phyloP scores from a whole-genome alignment of 352 stramenopile genomes.

The Phytophthora brassicae region DNA sequence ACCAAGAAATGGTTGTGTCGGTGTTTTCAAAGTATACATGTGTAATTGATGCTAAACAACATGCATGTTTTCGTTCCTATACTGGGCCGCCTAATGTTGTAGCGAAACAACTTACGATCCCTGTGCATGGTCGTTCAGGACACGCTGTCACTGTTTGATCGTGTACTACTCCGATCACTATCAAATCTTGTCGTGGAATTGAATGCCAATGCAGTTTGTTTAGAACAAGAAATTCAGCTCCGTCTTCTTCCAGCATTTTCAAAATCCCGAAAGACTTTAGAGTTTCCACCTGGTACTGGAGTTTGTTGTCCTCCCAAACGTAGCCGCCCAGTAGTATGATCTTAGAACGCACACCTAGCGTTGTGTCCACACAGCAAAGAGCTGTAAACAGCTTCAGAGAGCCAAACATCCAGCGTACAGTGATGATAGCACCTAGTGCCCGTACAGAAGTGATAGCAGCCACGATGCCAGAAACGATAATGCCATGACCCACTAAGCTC shows the following conservation, averaged over 20 bases:
- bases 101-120: conserved; percentile 1
- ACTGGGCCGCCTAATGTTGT: conserved; percentile 7
- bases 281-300: conserved; percentile 5
- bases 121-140: background rate
- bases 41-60: background rate
- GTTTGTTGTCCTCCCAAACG: background rate
- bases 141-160: conserved; percentile 8
- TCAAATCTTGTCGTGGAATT: conserved; percentile 8
- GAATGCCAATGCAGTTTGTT: conserved; percentile 19
- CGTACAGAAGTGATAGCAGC: background rate
- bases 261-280: conserved; percentile 4
- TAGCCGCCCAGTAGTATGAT: conserved; percentile 9
- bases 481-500: conserved; percentile 17
- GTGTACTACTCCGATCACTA: conserved; percentile 18
- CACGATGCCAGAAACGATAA: conserved; percentile 15
- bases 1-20: background rate
- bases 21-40: background rate
- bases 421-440: background rate
- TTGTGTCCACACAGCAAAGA: conserved; percentile 7
- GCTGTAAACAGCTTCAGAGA: background rate
- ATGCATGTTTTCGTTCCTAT: background rate
- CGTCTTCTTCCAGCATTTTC: conserved; percentile 16
- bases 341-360: conserved; percentile 2
- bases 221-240: conserved; percentile 10
- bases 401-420: background rate